These are phyloP conservation scores for Acrocalymma vagum DNA, from an alignment of 2,329 filamentous ascomycete species.

Conservation along the genomic window DNA sequence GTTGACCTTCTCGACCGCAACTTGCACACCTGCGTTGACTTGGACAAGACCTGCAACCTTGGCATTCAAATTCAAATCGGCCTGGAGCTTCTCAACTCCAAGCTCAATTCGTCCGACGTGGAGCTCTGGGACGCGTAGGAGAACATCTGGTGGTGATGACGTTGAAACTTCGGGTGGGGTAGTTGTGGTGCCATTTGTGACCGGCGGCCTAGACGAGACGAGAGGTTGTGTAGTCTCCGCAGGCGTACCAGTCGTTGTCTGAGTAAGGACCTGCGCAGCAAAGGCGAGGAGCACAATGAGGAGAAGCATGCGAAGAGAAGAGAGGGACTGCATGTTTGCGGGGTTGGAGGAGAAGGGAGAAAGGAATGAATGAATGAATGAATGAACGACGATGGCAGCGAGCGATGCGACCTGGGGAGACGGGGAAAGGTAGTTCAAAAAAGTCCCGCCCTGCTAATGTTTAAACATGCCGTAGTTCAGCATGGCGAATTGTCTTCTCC, in stretches of 20 bases:
- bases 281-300: slow-evolving; percentile 37
- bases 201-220: slow-evolving; percentile 17
- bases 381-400: slow-evolving; percentile 19
- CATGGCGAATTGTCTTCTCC: slow-evolving; percentile 31
- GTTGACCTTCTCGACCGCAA: slow-evolving; percentile 62
- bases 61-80: slow-evolving; percentile 68
- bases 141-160: slow-evolving; percentile 62
- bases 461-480: slow-evolving; percentile 15
- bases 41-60: slow-evolving; percentile 66
- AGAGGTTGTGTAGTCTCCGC: slow-evolving; percentile 26
- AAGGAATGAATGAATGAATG: slow-evolving; percentile 18
- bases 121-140: slow-evolving; percentile 65
- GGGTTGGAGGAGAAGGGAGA: slow-evolving; percentile 17
- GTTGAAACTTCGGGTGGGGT: slow-evolving; percentile 29
- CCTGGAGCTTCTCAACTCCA: slow-evolving; percentile 66
- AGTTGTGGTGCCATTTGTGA: slow-evolving; percentile 31
- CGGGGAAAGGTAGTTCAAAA: slow-evolving; percentile 25
- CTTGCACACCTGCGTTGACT: slow-evolving; percentile 59
- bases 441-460: slow-evolving; percentile 20
- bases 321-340: slow-evolving; percentile 41
- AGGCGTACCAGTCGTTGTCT: slow-evolving; percentile 30
- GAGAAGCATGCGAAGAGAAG: slow-evolving; percentile 43
- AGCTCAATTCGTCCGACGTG: slow-evolving; percentile 68
- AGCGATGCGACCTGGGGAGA: too few species aligned
- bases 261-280: slow-evolving; percentile 35